A percentile compares a stretch with the other conserved stretches of the same genome.
Evolutionary conservation across 306 rosid species (phyloP).

Genomic region (Pterocarpus macrocarpus): DNA sequence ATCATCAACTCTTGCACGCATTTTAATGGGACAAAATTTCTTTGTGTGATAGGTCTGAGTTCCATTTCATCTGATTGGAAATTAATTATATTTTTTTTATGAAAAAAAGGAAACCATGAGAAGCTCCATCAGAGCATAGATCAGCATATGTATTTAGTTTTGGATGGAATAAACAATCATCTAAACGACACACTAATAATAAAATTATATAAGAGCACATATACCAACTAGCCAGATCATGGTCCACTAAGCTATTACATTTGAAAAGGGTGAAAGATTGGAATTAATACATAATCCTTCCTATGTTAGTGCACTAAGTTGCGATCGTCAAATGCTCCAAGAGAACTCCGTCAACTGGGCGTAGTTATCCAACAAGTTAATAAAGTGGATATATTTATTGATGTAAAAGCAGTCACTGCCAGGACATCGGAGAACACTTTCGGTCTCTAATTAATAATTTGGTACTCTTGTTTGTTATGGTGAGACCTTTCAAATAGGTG

Average conservation of each 20-base stretch:
- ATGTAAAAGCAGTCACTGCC: no score
- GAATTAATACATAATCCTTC: not conserved
- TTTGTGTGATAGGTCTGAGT: not conserved
- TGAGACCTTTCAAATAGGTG: not conserved
- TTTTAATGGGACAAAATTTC: slow-evolving; percentile 3
- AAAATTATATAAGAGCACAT: not conserved
- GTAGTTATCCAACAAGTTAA: no score
- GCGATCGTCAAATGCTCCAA: slow-evolving; percentile 5
- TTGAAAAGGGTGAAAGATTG: not conserved
- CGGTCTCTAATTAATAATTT: not conserved
- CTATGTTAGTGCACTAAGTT: slow-evolving; percentile 1
- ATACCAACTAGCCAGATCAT: not conserved
- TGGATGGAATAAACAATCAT: not conserved
- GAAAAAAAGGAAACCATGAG: not conserved
- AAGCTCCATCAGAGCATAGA: not conserved
- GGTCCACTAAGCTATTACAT: not conserved
- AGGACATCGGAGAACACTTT: not conserved
- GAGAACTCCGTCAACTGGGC: not conserved
- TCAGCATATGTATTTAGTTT: slow-evolving; percentile 10
- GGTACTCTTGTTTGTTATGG: not conserved
- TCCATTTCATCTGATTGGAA: slow-evolving; percentile 8
- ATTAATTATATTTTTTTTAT: not conserved
- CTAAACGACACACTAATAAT: not conserved
- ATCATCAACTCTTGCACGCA: slow-evolving; percentile 10
- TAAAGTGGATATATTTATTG: no score